Base-by-base conservation (phyloP, 495 filamentous ascomycete species). In the Physcia stellaris region DNA sequence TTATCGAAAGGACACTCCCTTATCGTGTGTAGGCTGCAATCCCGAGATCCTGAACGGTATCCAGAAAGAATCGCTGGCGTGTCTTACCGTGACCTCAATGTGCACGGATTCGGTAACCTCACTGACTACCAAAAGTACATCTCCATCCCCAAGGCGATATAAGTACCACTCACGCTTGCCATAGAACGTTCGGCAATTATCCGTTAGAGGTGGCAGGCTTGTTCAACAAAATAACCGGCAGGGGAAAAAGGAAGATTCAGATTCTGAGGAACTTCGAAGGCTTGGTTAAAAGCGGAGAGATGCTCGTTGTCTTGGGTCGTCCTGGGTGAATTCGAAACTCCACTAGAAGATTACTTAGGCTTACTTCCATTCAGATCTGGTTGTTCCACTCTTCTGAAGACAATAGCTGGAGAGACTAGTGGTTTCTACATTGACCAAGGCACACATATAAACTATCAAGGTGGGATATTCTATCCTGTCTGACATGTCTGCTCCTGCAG, bases 311-410 rank as follows among this genome's bases (percentile, higher is more conserved):
- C 0, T 59, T 90, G 19, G 83, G 83, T 16, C 75, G 79, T 28
- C 83, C 83, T 2, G 83, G 83, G 18, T 65, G 75, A n/a, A n/a
- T n/a, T n/a, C n/a, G n/a, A n/a, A n/a, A n/a, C n/a, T n/a, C n/a
- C n/a, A n/a, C n/a, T n/a, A n/a, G n/a, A n/a, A n/a, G n/a, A n/a
- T n/a, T n/a, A n/a, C n/a, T n/a, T n/a, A n/a, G n/a, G n/a, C n/a
- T n/a, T n/a, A n/a, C n/a, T n/a, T n/a, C n/a, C n/a, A n/a, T n/a
- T n/a, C n/a, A n/a, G n/a, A n/a, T n/a, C n/a, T 46, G 83, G 83
- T 27, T 86, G 83, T 51, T 80, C 77, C n/a, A 87, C 83, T 1
- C 71, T 90, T 21, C 59, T 90, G 20, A 87, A 87, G 56, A 79
- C 82, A 0, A 79, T 90, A 44, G 68, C 80, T 2, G 83, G 82